Conservation (phyloP, 495 filamentous ascomycete species). For the Recurvomyces mirabilis region DNA sequence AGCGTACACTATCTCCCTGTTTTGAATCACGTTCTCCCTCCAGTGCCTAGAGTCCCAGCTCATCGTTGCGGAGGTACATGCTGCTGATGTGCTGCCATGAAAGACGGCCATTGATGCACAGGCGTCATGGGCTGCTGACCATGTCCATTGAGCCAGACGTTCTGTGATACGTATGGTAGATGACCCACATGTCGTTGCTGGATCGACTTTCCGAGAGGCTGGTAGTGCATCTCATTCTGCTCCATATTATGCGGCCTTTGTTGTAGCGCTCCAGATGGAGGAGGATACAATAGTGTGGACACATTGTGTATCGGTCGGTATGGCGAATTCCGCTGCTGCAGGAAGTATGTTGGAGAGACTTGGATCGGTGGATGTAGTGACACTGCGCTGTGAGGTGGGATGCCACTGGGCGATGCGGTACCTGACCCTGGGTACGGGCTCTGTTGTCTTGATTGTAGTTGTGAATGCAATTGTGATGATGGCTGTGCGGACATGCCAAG, state of each 20-base stretch:
- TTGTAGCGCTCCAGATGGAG: constrained; percentile 67
- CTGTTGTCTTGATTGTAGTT: constrained; percentile 27
- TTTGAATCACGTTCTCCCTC: too few species aligned
- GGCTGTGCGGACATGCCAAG: constrained; percentile 44
- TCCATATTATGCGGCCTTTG: constrained; percentile 51
- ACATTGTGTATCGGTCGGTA: constrained; percentile 86
- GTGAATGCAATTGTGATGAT: constrained; percentile 36
- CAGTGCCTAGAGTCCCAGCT: too few species aligned
- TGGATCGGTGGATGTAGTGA: constrained; percentile 37
- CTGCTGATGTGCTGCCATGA: constrained; percentile 4
- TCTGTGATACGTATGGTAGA: constrained; percentile 54
- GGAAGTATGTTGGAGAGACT: constrained; percentile 52
- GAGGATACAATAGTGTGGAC: constrained; percentile 78
- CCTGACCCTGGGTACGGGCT: constrained; percentile 30
- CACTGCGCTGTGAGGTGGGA: constrained; percentile 12
- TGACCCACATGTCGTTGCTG: constrained; percentile 70
- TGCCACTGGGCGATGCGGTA: constrained; percentile 27
- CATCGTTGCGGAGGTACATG: background rate
- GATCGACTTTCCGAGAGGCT: constrained; percentile 65
- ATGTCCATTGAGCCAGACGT: constrained; percentile 25
- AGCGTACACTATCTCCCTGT: too few species aligned
- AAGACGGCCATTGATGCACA: constrained; percentile 29
- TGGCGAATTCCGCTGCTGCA: constrained; percentile 62
- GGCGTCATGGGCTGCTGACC: constrained; percentile 19
- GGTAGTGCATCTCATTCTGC: constrained; percentile 89